Base-by-base conservation (phyloP, 2,329 filamentous ascomycete species). In the Diaporthe longicolla region DNA sequence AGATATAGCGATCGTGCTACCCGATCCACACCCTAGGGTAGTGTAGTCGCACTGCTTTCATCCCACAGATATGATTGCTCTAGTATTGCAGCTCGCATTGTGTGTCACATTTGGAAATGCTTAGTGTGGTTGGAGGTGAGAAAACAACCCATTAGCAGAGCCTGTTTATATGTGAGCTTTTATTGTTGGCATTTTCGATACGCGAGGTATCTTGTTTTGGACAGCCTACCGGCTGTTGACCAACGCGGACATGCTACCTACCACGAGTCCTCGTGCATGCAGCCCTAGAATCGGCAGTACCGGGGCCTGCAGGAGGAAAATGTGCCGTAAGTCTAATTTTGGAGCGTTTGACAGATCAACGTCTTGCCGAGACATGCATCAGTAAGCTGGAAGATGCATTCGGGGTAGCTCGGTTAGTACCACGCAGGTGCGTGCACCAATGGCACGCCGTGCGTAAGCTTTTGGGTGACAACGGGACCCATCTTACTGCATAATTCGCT, bases 401-500 rank as follows among this genome's bases (percentile, higher is more conserved):
- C 43, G 59, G 40, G n/a, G 59, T 35, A 45, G 26, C 9, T 35
- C n/a, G 43, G 29, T 29, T 65, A 26, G 59, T 35, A 48, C 59
- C 26, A 21, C 17, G n/a, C 40, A 50, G 35, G 3, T 52, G 21
- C 11, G 45, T 32, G 63, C 63, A 37, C 21, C 63, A 66, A 37
- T 52, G 11, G 63, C 63, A 40, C 45, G 63, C 63, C 45, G 21
- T 11, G 63, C 29, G 63, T 66, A 37, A 66, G 43, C 63, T 26
- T 52, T 52, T 26, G 63, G 63, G 63, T 52, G 45, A 52, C 45
- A 66, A 19, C 21, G 21, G 63, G 45, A 52, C 13, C 13, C 24
- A 63, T 66, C 63, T 66, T 32, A 52, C 45, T 19, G 29, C 63
- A 52, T 52, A 13, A 52, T 37, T 66, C 45, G 45, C 21, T 17